These are phyloP conservation scores for Aspergillus quadricinctus DNA, from an alignment of 2,329 filamentous ascomycete species.

Conservation along the genomic window DNA sequence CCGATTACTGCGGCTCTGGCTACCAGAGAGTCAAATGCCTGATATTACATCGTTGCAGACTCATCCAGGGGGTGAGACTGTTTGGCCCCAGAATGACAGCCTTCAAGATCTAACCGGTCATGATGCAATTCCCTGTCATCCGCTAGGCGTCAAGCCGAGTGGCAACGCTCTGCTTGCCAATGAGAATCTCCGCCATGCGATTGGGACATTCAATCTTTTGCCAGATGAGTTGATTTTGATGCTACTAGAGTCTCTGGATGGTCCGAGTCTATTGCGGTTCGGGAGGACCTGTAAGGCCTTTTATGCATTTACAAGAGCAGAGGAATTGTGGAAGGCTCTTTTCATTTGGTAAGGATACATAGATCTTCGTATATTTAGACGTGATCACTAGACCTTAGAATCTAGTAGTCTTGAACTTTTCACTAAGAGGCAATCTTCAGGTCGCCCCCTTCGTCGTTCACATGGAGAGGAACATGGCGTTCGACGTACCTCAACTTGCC, in stretches of 20 bases:
- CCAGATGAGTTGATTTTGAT: conserved; percentile 78
- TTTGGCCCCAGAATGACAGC: conserved; percentile 6
- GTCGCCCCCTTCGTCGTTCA: conserved; percentile 40
- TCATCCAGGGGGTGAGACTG: conserved; percentile 14
- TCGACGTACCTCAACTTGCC: conserved; percentile 66
- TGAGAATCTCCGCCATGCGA: conserved; percentile 61
- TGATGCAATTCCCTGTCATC: conserved; percentile 68
- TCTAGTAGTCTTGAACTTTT: conserved; percentile 1
- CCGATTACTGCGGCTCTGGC: not conserved
- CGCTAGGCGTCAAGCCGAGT: conserved; percentile 76
- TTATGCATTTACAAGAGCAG: conserved; percentile 76
- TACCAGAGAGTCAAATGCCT: conserved; percentile 22
- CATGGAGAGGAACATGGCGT: conserved; percentile 82
- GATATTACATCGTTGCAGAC: conserved; percentile 28
- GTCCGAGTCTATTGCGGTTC: conserved; percentile 57
- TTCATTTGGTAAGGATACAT: conserved; percentile 70
- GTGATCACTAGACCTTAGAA: not conserved
- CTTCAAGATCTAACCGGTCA: conserved; percentile 41
- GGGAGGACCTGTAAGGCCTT: conserved; percentile 79
- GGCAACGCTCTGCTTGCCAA: conserved; percentile 72
- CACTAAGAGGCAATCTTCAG: conserved; percentile 21
- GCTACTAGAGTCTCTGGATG: conserved; percentile 71
- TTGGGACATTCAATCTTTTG: conserved; percentile 63
- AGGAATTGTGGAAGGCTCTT: conserved; percentile 84
- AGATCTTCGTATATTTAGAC: not conserved